A percentile compares a stretch with the other conserved stretches of the same genome.
These are phyloP conservation scores for Colletotrichum sp. DNA, from an alignment of 2,329 filamentous ascomycete genomes.

Conservation along the genomic window DNA sequence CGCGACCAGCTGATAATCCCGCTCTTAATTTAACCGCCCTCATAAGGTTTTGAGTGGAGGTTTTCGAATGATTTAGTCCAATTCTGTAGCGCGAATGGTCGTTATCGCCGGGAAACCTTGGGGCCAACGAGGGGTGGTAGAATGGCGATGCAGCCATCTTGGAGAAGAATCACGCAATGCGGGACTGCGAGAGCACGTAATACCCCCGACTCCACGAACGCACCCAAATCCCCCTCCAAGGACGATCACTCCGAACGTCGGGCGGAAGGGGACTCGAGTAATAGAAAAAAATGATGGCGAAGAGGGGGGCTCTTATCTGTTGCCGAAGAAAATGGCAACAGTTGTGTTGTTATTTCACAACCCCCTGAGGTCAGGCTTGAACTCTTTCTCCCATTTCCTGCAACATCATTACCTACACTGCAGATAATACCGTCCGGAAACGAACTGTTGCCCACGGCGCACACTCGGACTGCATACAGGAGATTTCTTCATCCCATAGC, in stretches of 20 bases:
- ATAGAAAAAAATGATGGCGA: background rate
- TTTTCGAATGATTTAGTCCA: background rate
- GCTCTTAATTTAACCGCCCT: background rate
- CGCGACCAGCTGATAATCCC: background rate
- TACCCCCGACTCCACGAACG: background rate
- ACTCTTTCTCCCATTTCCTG: background rate
- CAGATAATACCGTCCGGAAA: background rate
- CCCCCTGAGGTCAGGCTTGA: background rate
- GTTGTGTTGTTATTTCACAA: background rate
- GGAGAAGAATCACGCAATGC: slow-evolving; percentile 22
- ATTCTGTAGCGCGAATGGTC: background rate
- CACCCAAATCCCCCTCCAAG: background rate
- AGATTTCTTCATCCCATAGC: background rate
- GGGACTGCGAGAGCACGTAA: slow-evolving; percentile 22
- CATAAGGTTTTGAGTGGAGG: background rate
- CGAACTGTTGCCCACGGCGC: background rate
- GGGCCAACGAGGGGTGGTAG: background rate
- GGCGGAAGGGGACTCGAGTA: background rate
- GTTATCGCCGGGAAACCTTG: slow-evolving; percentile 12
- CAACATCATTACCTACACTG: background rate
- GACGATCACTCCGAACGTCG: background rate
- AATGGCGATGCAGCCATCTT: slow-evolving; percentile 22
- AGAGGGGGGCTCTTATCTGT: background rate
- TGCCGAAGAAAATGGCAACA: background rate
- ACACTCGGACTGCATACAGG: background rate